Conservation (phyloP, 108 stramenopile genomes). For the Stephanodiscus triporus region DNA sequence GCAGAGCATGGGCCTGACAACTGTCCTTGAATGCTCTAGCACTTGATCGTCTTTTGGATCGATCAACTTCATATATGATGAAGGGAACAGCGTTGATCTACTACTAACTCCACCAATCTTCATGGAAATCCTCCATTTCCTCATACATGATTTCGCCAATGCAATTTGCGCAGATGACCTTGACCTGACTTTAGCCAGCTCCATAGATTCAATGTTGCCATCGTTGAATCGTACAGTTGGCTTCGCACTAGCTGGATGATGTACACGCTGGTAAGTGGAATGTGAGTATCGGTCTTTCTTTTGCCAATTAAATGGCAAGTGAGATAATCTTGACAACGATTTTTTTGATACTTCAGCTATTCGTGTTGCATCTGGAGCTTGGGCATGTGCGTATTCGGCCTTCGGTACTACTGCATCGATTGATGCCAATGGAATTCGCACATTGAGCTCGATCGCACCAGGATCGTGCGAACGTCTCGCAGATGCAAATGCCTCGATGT, state of each 20-base stretch:
- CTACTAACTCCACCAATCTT: slow-evolving; percentile 52
- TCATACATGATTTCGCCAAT: slow-evolving; percentile 35
- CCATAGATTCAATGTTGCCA: slow-evolving; percentile 6
- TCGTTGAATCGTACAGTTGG: neutral
- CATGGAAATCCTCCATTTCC: slow-evolving; percentile 44
- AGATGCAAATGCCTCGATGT: slow-evolving; percentile 43
- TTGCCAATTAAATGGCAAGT: slow-evolving; percentile 41
- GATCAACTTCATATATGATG: slow-evolving; percentile 4
- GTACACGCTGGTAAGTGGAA: neutral
- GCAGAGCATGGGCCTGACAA: slow-evolving; percentile 44
- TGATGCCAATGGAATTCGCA: slow-evolving; percentile 34
- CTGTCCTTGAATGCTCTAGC: slow-evolving; percentile 31
- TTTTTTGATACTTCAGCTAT: slow-evolving; percentile 14
- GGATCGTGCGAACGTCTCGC: slow-evolving; percentile 66
- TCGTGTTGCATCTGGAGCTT: slow-evolving; percentile 24
- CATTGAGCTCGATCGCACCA: slow-evolving; percentile 61
- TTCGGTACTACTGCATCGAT: slow-evolving; percentile 9
- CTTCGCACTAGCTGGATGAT: slow-evolving; percentile 7
- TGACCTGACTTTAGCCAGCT: slow-evolving; percentile 16
- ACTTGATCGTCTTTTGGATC: neutral
- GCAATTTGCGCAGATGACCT: slow-evolving; percentile 28
- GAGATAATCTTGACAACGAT: slow-evolving; percentile 28
- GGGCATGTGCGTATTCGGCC: neutral
- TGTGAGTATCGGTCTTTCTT: neutral
- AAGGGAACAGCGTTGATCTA: slow-evolving; percentile 46